A percentile compares a stretch with the other conserved stretches of the same genome.
Evolutionary conservation across 2,329 filamentous ascomycete species (phyloP).

Genomic region (Akanthomyces muscarius): DNA sequence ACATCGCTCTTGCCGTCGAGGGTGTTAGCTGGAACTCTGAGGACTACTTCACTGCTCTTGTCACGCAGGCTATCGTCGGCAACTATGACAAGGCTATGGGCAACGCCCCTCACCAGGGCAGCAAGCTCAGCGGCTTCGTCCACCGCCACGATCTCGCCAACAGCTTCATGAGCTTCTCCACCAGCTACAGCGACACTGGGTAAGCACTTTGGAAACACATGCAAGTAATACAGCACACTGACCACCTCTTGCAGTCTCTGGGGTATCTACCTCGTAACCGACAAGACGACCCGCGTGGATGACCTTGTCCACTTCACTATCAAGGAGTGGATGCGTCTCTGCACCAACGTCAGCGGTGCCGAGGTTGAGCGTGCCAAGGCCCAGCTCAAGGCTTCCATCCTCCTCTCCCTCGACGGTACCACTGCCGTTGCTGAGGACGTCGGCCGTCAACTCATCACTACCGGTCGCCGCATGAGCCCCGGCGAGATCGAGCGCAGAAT

Average conservation of each 20-base stretch:
- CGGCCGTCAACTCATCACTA: slow-evolving; percentile 96
- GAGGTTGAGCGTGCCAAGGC: slow-evolving; percentile 98
- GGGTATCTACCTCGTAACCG: slow-evolving; percentile 98
- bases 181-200: slow-evolving; percentile 99
- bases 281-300: slow-evolving; percentile 81
- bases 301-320: slow-evolving; percentile 98
- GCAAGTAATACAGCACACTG: slow-evolving; percentile 19
- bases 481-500: slow-evolving; percentile 94
- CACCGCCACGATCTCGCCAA: slow-evolving; percentile 95
- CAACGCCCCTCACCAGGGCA: slow-evolving; percentile 93
- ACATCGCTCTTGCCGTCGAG: slow-evolving; percentile 98
- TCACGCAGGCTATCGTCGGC: slow-evolving; percentile 96
- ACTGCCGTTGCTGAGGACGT: slow-evolving; percentile 98
- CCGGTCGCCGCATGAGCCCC: slow-evolving; percentile 83
- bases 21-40: slow-evolving; percentile 99
- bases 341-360: slow-evolving; percentile 78
- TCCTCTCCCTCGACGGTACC: slow-evolving; percentile 94
- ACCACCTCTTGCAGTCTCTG: slow-evolving; percentile 65
- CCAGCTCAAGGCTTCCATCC: slow-evolving; percentile 96
- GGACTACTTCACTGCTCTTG: slow-evolving; percentile 97
- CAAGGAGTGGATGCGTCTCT: slow-evolving; percentile 95
- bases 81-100: slow-evolving; percentile 99
- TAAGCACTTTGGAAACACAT: slow-evolving; percentile 42
- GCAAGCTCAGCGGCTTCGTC: slow-evolving; percentile 93
- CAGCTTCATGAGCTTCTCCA: slow-evolving; percentile 99